phyloP scores from a whole-genome alignment of 805 yeast genomes.

The Komagataella phaffii region DNA sequence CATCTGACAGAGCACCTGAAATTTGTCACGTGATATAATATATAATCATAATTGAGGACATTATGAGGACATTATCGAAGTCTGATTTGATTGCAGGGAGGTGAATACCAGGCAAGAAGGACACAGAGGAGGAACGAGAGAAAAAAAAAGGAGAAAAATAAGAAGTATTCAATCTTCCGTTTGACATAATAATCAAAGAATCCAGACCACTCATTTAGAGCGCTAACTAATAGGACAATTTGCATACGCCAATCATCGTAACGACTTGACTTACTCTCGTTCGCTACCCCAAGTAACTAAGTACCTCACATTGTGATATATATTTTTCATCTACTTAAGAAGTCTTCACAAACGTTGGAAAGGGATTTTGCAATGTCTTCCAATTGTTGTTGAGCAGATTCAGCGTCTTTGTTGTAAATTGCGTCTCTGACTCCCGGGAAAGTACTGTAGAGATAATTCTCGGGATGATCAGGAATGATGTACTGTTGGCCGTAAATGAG shows the following conservation, averaged over 20 bases:
- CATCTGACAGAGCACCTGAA: neutral
- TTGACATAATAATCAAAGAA: too few species aligned
- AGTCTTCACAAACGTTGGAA: neutral
- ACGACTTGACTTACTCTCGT: too few species aligned
- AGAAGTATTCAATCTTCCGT: too few species aligned
- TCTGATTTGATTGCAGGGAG: too few species aligned
- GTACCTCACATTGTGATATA: neutral
- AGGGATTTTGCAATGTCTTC: constrained; percentile 21
- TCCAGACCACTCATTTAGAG: too few species aligned
- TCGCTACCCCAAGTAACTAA: neutral
- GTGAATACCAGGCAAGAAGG: too few species aligned
- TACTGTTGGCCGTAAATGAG: constrained; percentile 56
- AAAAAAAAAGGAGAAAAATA: too few species aligned
- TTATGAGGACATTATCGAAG: too few species aligned
- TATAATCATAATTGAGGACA: too few species aligned
- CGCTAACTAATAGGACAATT: too few species aligned
- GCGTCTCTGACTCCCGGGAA: constrained; percentile 74
- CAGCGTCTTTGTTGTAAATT: constrained; percentile 33
- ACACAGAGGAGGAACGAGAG: too few species aligned
- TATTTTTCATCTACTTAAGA: neutral
- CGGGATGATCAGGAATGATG: constrained; percentile 32
- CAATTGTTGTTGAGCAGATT: constrained; percentile 40
- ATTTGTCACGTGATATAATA: constrained; percentile 23
- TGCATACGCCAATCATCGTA: too few species aligned
- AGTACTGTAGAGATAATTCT: constrained; percentile 22